Conservation (phyloP, 2,329 filamentous ascomycete species). For the Myrmaecium sp. region DNA sequence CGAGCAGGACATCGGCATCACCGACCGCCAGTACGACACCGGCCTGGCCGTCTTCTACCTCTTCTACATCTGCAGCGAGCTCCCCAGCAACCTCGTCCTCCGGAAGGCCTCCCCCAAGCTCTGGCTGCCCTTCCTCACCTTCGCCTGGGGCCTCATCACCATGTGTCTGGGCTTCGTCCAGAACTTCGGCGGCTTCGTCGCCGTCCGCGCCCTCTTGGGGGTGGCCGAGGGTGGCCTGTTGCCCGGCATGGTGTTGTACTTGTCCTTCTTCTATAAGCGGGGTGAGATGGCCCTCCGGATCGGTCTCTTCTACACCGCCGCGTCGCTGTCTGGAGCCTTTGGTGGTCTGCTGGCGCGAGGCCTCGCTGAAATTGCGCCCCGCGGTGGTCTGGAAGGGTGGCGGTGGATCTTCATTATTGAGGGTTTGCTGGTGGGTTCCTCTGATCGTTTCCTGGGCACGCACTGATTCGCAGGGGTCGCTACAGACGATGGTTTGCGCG, state of each 20-base stretch:
- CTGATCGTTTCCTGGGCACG: too few relatives aligned
- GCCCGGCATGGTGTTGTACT: conserved; percentile 24
- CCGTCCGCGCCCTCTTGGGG: conserved; percentile 23
- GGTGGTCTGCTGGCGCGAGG: conserved; percentile 27
- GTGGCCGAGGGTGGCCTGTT: conserved; percentile 25
- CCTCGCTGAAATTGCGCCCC: conserved; percentile 21
- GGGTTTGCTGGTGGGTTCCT: background rate
- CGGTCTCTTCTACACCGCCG: conserved; percentile 20
- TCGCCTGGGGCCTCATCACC: conserved; percentile 23
- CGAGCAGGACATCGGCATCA: conserved; percentile 20
- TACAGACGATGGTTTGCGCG: conserved; percentile 20
- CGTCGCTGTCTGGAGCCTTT: conserved; percentile 24
- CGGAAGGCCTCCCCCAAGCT: conserved; percentile 24
- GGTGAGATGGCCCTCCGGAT: conserved; percentile 25
- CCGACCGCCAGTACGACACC: conserved; percentile 25
- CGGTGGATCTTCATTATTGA: conserved; percentile 20
- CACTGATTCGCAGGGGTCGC: conserved; percentile 6
- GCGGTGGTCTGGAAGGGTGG: conserved; percentile 23
- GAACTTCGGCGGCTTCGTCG: conserved; percentile 23
- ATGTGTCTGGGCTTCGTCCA: conserved; percentile 26
- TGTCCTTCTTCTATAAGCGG: conserved; percentile 25
- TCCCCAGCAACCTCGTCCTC: conserved; percentile 24
- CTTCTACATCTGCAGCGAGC: conserved; percentile 24
- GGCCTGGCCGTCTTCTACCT: conserved; percentile 29
- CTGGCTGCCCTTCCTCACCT: conserved; percentile 23